phyloP scores from a whole-genome alignment of 495 filamentous ascomycete genomes.

The Podospora pseudoanserina region DNA sequence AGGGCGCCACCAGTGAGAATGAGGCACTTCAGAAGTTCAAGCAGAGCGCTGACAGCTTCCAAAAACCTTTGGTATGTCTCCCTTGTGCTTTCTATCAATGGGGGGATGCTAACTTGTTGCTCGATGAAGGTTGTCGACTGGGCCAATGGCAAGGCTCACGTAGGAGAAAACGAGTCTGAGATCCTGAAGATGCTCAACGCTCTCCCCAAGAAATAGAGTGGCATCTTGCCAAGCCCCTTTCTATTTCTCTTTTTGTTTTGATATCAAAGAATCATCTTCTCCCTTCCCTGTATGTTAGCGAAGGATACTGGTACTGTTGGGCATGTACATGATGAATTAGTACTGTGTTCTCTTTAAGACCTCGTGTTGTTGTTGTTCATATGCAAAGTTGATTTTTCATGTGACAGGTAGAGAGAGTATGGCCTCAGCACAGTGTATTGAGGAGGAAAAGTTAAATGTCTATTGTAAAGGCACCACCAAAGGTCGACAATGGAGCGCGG shows the following conservation, averaged over 20 bases:
- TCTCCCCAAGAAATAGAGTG: slow-evolving; percentile 45
- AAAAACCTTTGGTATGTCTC: slow-evolving; percentile 63
- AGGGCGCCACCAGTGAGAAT: slow-evolving; percentile 63
- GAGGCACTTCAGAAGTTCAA: slow-evolving; percentile 77
- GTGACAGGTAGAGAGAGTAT: neutral
- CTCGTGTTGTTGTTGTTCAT: neutral
- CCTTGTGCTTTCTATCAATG: neutral
- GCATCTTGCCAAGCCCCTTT: neutral
- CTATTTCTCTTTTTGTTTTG: neutral
- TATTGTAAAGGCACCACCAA: too few species aligned
- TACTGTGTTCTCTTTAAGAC: too few species aligned
- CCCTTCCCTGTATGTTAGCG: slow-evolving; percentile 3
- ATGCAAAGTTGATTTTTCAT: neutral
- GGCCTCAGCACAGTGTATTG: neutral
- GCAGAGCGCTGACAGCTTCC: slow-evolving; percentile 55
- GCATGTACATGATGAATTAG: neutral
- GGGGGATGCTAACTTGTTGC: slow-evolving; percentile 13
- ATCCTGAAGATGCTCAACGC: slow-evolving; percentile 71
- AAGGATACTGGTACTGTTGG: neutral
- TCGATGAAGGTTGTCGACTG: slow-evolving; percentile 75
- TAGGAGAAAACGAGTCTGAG: slow-evolving; percentile 75
- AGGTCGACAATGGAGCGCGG: neutral
- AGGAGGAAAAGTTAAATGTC: neutral
- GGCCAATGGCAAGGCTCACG: slow-evolving; percentile 78
- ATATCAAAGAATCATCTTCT: slow-evolving; percentile 8